Percentiles rank a stretch among this genome's conserved stretches.
These are phyloP conservation scores for Eremochloa ophiuroides DNA, from an alignment of 176 grass and related monocot species.

Conservation along the genomic window DNA sequence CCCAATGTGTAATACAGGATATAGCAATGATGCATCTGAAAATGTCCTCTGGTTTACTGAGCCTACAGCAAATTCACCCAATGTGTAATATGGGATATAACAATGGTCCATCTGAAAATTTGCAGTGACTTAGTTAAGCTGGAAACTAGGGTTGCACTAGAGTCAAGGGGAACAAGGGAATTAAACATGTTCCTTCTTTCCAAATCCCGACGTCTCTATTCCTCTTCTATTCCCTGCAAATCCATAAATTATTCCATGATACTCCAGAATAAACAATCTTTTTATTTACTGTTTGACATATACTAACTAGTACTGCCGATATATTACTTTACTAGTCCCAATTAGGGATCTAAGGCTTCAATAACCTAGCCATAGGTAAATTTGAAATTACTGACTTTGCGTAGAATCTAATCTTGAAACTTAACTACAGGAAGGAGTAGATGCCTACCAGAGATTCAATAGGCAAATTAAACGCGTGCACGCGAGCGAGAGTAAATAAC, in stretches of 20 bases:
- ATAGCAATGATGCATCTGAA: conserved; percentile 10
- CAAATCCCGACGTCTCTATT: conserved; percentile 68
- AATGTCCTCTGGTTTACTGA: background rate
- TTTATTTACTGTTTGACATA: conserved; percentile 11
- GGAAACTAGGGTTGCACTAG: conserved; percentile 27
- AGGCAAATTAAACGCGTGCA: background rate
- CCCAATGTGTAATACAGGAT: background rate
- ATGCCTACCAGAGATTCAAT: background rate
- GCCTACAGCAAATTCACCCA: background rate
- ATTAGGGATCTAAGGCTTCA: conserved; percentile 30
- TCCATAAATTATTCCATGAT: conserved; percentile 29
- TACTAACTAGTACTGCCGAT: conserved; percentile 8
- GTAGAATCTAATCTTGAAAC: conserved; percentile 22
- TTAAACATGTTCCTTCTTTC: conserved; percentile 51
- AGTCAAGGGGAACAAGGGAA: conserved; percentile 63
- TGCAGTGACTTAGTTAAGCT: background rate
- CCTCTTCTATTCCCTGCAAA: conserved; percentile 64
- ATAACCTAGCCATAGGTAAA: conserved; percentile 2
- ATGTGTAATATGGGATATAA: background rate
- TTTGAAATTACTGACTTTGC: conserved; percentile 53
- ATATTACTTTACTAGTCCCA: conserved; percentile 42
- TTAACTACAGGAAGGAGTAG: conserved; percentile 1
- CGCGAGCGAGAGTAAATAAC: background rate
- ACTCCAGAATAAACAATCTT: conserved; percentile 15
- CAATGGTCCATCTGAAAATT: conserved; percentile 16